phyloP scores from a whole-genome alignment of 176 grass and related monocot species.

The Aegilops tauschii region DNA sequence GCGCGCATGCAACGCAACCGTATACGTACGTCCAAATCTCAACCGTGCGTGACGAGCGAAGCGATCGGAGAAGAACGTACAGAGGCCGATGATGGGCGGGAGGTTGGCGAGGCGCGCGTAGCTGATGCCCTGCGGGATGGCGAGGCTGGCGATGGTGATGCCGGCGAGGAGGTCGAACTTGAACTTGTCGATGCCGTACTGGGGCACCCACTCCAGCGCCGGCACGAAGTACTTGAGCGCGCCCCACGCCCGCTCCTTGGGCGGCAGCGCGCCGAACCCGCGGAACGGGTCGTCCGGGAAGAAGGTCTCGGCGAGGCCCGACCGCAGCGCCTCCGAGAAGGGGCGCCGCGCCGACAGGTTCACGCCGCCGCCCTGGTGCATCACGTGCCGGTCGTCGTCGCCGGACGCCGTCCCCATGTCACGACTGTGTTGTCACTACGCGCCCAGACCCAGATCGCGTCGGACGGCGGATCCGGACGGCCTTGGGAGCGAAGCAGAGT shows the following conservation, averaged over 20 bases:
- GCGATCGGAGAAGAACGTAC: slow-evolving; percentile 24
- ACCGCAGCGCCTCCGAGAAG: slow-evolving; percentile 27
- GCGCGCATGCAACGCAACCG: background rate
- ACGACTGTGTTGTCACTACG: background rate
- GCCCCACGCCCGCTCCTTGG: slow-evolving; percentile 27
- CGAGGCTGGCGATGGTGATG: slow-evolving; percentile 94
- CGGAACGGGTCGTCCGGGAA: slow-evolving; percentile 94
- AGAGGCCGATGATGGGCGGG: slow-evolving; percentile 83
- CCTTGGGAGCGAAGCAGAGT: background rate
- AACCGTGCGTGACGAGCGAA: background rate
- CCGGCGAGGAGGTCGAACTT: slow-evolving; percentile 87
- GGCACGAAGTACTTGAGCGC: slow-evolving; percentile 79
- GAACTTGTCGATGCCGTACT: slow-evolving; percentile 55
- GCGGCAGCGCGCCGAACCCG: slow-evolving; percentile 39
- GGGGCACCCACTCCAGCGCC: slow-evolving; percentile 62
- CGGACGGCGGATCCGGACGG: background rate
- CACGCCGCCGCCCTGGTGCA: background rate
- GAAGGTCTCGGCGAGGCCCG: slow-evolving; percentile 71
- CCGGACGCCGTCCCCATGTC: slow-evolving; percentile 56
- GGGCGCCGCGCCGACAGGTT: slow-evolving; percentile 44
- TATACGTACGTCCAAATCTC: background rate
- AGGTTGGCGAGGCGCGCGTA: slow-evolving; percentile 90
- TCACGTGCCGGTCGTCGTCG: background rate
- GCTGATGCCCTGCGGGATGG: slow-evolving; percentile 98
- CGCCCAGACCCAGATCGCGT: background rate